phyloP scores from a whole-genome alignment of 2,329 filamentous ascomycete species.

The Fusarium burgessii region DNA sequence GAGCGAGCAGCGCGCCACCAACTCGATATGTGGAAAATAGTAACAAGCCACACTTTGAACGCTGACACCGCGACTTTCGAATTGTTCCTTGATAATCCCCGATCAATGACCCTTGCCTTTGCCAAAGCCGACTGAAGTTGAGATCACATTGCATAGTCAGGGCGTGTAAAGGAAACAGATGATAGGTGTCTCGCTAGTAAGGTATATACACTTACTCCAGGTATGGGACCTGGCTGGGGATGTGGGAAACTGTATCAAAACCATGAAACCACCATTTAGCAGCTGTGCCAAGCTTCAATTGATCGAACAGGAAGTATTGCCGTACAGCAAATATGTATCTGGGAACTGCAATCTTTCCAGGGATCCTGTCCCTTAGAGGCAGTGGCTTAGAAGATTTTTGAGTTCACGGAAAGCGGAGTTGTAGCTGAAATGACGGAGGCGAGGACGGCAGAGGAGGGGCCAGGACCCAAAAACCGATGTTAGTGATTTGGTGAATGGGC shows the following conservation, averaged over 20 bases:
- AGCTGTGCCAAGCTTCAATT: constrained; percentile 17
- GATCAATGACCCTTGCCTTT: constrained; percentile 24
- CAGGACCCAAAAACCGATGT: constrained; percentile 7
- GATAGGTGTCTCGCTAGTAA: constrained; percentile 26
- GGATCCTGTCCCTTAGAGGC: constrained; percentile 28
- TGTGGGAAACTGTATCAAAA: constrained; percentile 14
- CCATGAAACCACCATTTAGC: constrained; percentile 13
- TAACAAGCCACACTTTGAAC: constrained; percentile 35
- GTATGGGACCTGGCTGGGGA: background rate
- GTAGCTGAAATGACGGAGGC: constrained; percentile 41
- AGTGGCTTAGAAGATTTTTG: constrained; percentile 40
- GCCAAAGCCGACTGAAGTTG: constrained; percentile 28
- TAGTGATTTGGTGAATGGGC: constrained; percentile 29
- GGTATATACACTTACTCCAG: background rate
- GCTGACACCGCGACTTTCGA: constrained; percentile 22
- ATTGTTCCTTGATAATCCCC: constrained; percentile 3
- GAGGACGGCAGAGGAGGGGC: constrained; percentile 20
- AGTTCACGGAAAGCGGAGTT: constrained; percentile 38
- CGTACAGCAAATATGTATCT: constrained; percentile 9
- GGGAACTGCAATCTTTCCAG: constrained; percentile 16
- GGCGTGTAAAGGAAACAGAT: constrained; percentile 11
- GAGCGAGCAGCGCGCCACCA: constrained; percentile 35
- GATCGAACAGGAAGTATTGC: constrained; percentile 20
- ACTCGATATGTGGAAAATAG: constrained; percentile 26
- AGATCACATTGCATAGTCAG: constrained; percentile 21